Conservation (phyloP, 2,329 filamentous ascomycete species). For the Monosporascus sp. region DNA sequence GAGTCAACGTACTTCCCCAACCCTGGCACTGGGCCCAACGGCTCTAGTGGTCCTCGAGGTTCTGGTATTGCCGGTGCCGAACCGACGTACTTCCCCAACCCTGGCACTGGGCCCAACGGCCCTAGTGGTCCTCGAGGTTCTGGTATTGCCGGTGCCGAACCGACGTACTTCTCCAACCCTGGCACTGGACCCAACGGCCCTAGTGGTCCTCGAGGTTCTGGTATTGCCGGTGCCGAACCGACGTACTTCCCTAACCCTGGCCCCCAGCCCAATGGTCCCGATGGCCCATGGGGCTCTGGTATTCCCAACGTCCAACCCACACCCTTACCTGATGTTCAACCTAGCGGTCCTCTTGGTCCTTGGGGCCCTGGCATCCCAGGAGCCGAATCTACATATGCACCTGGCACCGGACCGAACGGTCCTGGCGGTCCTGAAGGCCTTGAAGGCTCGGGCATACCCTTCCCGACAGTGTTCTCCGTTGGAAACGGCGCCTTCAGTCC, state of each 20-base stretch:
- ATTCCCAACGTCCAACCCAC: neutral
- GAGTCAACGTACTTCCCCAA: neutral
- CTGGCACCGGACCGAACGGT: neutral
- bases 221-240: neutral
- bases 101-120: neutral
- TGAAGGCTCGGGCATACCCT: neutral
- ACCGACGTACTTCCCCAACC: neutral
- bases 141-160: neutral
- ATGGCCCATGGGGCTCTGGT: neutral
- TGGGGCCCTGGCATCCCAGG: conserved; percentile 1
- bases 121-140: neutral
- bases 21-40: neutral
- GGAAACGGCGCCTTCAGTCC: neutral
- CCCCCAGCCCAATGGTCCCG: neutral
- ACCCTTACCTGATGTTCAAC: neutral
- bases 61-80: neutral
- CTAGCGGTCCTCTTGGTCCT: neutral
- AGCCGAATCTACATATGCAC: too few relatives aligned
- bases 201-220: neutral
- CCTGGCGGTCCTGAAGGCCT: neutral
- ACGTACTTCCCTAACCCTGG: neutral
- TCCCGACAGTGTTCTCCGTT: neutral
- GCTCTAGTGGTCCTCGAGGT: neutral
- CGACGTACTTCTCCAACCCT: neutral
- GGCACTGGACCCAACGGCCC: neutral